A percentile compares a stretch with the other conserved stretches of the same genome.
Conservation (phyloP, 345 rosid species). For the Citrus australasica region DNA sequence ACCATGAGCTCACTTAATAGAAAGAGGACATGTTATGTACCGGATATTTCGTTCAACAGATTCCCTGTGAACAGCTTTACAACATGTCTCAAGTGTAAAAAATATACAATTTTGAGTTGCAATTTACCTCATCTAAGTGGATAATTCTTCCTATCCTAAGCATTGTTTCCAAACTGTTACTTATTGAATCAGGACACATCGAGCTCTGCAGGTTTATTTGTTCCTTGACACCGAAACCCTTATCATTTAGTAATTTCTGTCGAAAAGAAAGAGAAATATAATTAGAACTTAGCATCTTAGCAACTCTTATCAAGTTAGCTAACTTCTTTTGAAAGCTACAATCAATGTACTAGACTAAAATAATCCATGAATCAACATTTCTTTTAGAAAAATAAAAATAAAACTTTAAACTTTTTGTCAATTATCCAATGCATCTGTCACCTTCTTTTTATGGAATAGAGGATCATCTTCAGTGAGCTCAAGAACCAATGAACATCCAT, state of each 20-base stretch:
- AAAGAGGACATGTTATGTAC: background rate
- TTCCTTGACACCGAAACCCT: slow-evolving; percentile 51
- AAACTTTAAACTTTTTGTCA: background rate
- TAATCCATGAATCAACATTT: background rate
- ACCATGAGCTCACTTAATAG: slow-evolving; percentile 13
- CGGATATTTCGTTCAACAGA: background rate
- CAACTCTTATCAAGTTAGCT: background rate
- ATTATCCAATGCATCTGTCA: slow-evolving; percentile 15
- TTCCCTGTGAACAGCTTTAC: background rate
- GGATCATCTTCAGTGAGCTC: slow-evolving; percentile 56
- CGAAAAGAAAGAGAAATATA: slow-evolving; percentile 2
- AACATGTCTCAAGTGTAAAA: background rate
- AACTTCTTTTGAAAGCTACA: background rate
- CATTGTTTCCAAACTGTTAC: slow-evolving; percentile 37
- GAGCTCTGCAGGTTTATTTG: slow-evolving; percentile 30
- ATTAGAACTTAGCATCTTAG: background rate
- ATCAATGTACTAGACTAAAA: background rate
- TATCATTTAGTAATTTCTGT: slow-evolving; percentile 55
- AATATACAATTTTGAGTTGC: background rate
- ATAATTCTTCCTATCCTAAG: slow-evolving; percentile 62
- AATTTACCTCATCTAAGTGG: slow-evolving; percentile 66
- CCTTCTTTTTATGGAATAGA: slow-evolving; percentile 61
- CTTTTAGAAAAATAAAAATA: background rate
- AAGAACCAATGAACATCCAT: slow-evolving; percentile 35
- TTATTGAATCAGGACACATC: slow-evolving; percentile 33